Evolutionary conservation across 257 asterid species (phyloP), one percentile per base, ranked within the genome.

Genomic region (Capsicum baccatum): DNA sequence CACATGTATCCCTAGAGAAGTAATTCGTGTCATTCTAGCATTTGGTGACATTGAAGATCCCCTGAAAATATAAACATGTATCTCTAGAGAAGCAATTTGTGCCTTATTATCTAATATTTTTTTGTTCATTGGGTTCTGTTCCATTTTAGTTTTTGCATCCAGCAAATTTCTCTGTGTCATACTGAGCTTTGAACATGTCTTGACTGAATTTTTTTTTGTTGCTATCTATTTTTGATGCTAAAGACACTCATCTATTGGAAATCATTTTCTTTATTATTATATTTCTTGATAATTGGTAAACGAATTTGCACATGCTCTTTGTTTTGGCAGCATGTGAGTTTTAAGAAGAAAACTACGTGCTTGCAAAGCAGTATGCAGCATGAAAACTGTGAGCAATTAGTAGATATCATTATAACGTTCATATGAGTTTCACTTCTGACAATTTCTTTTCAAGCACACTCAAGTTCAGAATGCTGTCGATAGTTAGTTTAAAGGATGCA

Each of bases 361-460:
- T 78, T 26, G 47, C 26, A 54, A 78, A 54, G 81, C 47, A 50
- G 63, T 74, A 74, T 50, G 81, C 62, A 74, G 13, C 16, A 54
- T 78, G 50, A 26, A 54, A 54, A 76, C 81, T 7, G 3, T 76
- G 15, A 14, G 50, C 26, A 54, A 54, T 54, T 26, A 19, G 80
- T 50, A 74, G 39, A 73, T 71, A 12, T 74, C 17, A 74, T 26
- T 48, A 48, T 19, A 48, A 50, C 50, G 6, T 48, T 19, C 60
- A 13, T 78, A 33, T 78, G 64, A 54, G 66, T 78, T 52, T 15
- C 50, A 78, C 33, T 78, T 78, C 82, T 78, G 82, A 78, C 82
- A 54, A 55, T 15, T 8, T 26, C 66, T 26, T 17, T 3, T 74
- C 81, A 26, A 26, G 26, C 26, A 26, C 26, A 26, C 26, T 26